Percentiles rank a stretch among this genome's conserved stretches.
Evolutionary conservation across 192 early-diverging fungal genomes (phyloP).

Genomic region (Geranomyces variabilis): DNA sequence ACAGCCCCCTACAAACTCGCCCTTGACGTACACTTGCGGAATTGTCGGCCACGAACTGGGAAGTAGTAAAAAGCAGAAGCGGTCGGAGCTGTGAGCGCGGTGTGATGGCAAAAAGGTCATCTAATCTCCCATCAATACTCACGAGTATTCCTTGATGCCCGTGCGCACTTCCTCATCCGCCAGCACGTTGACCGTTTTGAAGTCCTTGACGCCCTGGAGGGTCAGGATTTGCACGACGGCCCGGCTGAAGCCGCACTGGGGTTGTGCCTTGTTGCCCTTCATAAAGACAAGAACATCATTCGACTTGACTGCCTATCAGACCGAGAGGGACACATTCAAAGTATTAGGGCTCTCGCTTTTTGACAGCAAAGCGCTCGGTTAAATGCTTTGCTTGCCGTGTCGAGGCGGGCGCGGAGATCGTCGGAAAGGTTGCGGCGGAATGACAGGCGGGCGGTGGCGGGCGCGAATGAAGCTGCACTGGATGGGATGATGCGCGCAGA

Average conservation of each 20-base stretch:
- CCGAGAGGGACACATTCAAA: too few relatives aligned
- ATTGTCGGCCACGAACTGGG: conserved; percentile 84
- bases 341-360: too few relatives aligned
- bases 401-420: conserved; percentile 6
- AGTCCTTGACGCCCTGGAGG: conserved; percentile 79
- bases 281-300: conserved; percentile 86
- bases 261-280: conserved; percentile 93
- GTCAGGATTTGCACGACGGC: conserved; percentile 91
- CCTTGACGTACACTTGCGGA: conserved; percentile 94
- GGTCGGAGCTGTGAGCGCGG: too few relatives aligned
- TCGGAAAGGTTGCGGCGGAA: neutral
- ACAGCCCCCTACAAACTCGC: conserved; percentile 93
- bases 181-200: conserved; percentile 81
- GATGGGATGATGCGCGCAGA: too few relatives aligned
- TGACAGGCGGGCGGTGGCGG: too few relatives aligned
- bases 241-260: conserved; percentile 92
- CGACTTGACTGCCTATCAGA: conserved; percentile 39
- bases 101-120: too few relatives aligned
- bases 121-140: too few relatives aligned
- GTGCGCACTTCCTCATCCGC: conserved; percentile 88
- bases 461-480: too few relatives aligned
- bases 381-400: neutral
- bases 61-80: neutral
- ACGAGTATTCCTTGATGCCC: conserved; percentile 93
- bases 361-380: too few relatives aligned